phyloP scores from a whole-genome alignment of 1,284 basidiomycete genomes.

The Sanghuangporus sanghuang region DNA sequence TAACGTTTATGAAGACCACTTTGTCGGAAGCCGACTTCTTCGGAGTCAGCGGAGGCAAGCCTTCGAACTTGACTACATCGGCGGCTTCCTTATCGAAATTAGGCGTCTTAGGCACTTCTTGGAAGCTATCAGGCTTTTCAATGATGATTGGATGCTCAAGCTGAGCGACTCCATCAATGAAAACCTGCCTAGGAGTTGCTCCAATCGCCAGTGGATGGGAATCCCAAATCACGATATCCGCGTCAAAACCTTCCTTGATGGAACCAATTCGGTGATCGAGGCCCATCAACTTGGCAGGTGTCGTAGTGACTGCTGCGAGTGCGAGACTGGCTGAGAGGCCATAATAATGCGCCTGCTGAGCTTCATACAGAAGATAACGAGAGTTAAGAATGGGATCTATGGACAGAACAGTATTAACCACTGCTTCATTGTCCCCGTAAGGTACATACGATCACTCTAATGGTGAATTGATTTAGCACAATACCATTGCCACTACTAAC shows the following conservation, averaged over 20 bases:
- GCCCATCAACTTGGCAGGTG: constrained; percentile 74
- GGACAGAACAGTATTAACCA: neutral
- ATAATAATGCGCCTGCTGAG: constrained; percentile 84
- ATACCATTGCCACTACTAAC: neutral
- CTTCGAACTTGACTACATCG: constrained; percentile 53
- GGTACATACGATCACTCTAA: constrained; percentile 52
- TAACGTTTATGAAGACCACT: constrained; percentile 56
- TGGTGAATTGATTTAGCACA: neutral
- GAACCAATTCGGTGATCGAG: constrained; percentile 80
- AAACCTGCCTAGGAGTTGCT: constrained; percentile 68
- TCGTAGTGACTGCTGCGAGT: constrained; percentile 73
- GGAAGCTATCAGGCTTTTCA: constrained; percentile 42
- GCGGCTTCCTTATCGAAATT: constrained; percentile 52
- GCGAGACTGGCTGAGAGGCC: constrained; percentile 56
- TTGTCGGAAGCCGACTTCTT: constrained; percentile 29
- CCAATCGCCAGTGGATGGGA: constrained; percentile 75
- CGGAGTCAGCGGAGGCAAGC: constrained; percentile 56
- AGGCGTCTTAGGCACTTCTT: constrained; percentile 49
- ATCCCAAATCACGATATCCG: constrained; percentile 65
- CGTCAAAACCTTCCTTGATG: constrained; percentile 53
- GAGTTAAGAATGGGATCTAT: constrained; percentile 68
- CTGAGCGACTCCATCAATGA: constrained; percentile 67
- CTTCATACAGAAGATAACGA: constrained; percentile 77
- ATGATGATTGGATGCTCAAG: constrained; percentile 38
- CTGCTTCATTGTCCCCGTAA: neutral